Base-by-base conservation (phyloP, 805 yeast species). In the Lipomyces japonicus region DNA sequence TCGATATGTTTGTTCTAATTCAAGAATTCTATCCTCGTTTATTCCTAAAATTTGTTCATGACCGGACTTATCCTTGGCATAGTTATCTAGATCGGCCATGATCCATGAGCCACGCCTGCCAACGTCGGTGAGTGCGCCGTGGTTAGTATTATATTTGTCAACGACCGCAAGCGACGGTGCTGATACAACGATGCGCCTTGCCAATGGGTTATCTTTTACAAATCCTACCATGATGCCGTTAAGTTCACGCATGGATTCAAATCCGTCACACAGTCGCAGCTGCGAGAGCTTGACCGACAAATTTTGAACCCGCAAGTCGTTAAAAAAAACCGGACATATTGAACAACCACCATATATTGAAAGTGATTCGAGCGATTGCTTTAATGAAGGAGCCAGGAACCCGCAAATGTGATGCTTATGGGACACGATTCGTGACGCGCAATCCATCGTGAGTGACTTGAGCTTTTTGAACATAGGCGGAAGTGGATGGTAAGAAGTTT, bases 351-450 rank as follows among this genome's bases (percentile, higher is more conserved):
- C 58, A 30, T 40, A 41, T 16, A 54, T 30, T 4, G 39, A 26
- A 10, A 54, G 46, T 18, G 21, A 40, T 23, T 46, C 44, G n/a
- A 54, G 42, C 2, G 52, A 39, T 9, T 34, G 24, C 18, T 50
- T 41, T 9, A 54, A 36, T 9, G 48, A 36, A 9, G 57, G 57
- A 6, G 52, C 58, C 14, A 54, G 39, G 32, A 54, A 50, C 18
- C 35, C 24, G 53, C 58, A 54, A 22, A 54, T 54, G 39, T 54
- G 58, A 25, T 54, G 58, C 19, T 48, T 47, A 3, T 48, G 50
- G 34, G 58, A 51, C n/a, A 54, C 43, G 18, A 54, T 52, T 39
- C 58, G 57, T n/a, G 57, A 46, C n/a, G 57, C 50, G 28, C 58
- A 54, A 25, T 54, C 58, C 23, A 53, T 42, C 4, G 28, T 22